A percentile compares a stretch with the other conserved stretches of the same genome.
These are phyloP conservation scores for Cadophora luteo-olivacea DNA, from an alignment of 2,329 filamentous ascomycete genomes.

Conservation along the genomic window DNA sequence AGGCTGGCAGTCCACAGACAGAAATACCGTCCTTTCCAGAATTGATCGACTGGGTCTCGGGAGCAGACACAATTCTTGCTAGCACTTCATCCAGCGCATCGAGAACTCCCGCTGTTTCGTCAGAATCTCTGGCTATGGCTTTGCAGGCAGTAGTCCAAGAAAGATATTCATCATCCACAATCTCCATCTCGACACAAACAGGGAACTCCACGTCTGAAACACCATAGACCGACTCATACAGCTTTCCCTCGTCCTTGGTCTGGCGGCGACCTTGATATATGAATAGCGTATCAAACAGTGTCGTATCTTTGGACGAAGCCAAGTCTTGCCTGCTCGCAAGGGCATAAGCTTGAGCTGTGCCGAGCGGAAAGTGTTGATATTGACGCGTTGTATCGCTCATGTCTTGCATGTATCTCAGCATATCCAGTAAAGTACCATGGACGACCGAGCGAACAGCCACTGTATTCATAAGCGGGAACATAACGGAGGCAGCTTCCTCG, in stretches of 20 bases:
- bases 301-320: slow-evolving; percentile 41
- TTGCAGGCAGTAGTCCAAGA: slow-evolving; percentile 78
- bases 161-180: slow-evolving; percentile 55
- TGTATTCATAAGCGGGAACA: slow-evolving; percentile 95
- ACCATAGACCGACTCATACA: slow-evolving; percentile 49
- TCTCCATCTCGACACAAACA: slow-evolving; percentile 81
- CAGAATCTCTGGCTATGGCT: slow-evolving; percentile 55
- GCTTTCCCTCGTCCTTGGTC: slow-evolving; percentile 9
- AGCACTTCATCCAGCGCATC: slow-evolving; percentile 65
- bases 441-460: slow-evolving; percentile 76
- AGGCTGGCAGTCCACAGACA: slow-evolving; percentile 67
- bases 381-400: slow-evolving; percentile 70
- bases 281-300: slow-evolving; percentile 69
- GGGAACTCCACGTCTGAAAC: slow-evolving; percentile 79
- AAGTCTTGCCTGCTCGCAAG: slow-evolving; percentile 40
- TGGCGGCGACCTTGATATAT: slow-evolving; percentile 64
- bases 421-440: slow-evolving; percentile 68
- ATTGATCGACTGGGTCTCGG: slow-evolving; percentile 58
- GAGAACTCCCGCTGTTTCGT: slow-evolving; percentile 59
- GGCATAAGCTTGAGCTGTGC: slow-evolving; percentile 66
- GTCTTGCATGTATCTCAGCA: slow-evolving; percentile 77
- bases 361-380: slow-evolving; percentile 79
- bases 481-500: slow-evolving; percentile 67
- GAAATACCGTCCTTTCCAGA: slow-evolving; percentile 61
- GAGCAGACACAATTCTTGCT: slow-evolving; percentile 56